Evolutionary conservation across 352 stramenopile species (phyloP), one percentile per base, ranked within the genome.

Genomic region (Phytophthora parvispora): DNA sequence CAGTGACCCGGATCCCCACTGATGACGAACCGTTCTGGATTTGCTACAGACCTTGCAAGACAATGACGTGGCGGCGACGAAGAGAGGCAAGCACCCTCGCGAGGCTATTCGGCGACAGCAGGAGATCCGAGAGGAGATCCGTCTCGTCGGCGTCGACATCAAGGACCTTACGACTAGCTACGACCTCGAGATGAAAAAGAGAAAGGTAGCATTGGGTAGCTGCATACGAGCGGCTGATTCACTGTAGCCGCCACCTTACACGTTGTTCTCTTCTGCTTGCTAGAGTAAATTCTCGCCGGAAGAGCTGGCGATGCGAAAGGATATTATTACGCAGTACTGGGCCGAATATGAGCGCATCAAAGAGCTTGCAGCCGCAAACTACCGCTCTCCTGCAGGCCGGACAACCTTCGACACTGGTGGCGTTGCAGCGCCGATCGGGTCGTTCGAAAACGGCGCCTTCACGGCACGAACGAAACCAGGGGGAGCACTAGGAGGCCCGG

Each of bases 111-210:
- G 83, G 52, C 74, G 87, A 16, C 87, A 96, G 60, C 87, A 94
- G 58, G 85, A 92, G 61, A 90, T 95, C 54, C 76, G 86, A 60
- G 86, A 96, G 59, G 87, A 96, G 49, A 89, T 95, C 50, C 87
- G 85, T 1, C 71, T 93, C 12, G 80, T 92, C 6, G 75, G 79
- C 6, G 75, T 92, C 40, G 89, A 96, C 48, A 90, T 95, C 54
- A 81, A 80, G 45, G 87, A 94, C 63, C 82, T 94, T 50, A 86
- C 80, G 54, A 71, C 72, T 5, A 92, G 80, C 34, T 91, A 90
- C 61, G 86, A 94, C 50, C 74, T 83, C 22, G 87, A 94, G 61
- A 68, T 77, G 48, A 93, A 93, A 66, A 95, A 96, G 81, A 95
- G 92, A 57, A 95, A 93, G 77, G 88, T 91, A 18, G 1, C 28